Conservation (phyloP, 2,329 filamentous ascomycete species). For the Elsinoe arachidis region DNA sequence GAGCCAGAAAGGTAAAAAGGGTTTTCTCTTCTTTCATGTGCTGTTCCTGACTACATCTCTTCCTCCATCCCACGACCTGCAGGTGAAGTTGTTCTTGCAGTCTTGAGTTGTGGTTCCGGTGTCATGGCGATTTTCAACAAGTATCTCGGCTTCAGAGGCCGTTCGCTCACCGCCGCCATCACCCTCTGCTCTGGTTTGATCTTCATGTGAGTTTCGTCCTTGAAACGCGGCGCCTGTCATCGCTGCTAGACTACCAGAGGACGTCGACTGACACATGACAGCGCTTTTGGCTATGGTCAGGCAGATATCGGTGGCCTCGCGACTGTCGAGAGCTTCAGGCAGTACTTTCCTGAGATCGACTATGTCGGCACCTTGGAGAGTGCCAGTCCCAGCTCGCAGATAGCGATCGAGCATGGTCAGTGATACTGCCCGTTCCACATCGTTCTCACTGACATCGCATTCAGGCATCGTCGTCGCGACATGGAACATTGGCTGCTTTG, state of each 20-base stretch:
- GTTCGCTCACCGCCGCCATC: constrained; percentile 9
- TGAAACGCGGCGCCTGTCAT: background rate
- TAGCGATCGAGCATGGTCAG: constrained; percentile 34
- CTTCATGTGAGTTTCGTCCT: constrained; percentile 10
- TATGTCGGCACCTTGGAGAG: constrained; percentile 29
- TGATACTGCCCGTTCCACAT: constrained; percentile 13
- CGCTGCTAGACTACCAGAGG: background rate
- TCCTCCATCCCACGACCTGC: background rate
- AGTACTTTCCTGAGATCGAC: constrained; percentile 34
- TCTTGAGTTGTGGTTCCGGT: background rate
- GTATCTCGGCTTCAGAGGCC: constrained; percentile 12
- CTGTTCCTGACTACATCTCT: constrained; percentile 1
- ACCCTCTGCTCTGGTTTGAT: constrained; percentile 8
- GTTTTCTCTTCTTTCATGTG: background rate
- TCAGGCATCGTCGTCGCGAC: constrained; percentile 32
- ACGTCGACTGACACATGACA: constrained; percentile 17
- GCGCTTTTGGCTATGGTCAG: constrained; percentile 57
- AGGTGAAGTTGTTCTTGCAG: background rate
- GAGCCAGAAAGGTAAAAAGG: background rate
- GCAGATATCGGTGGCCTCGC: constrained; percentile 45
- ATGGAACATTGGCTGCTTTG: constrained; percentile 36
- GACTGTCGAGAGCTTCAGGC: constrained; percentile 55
- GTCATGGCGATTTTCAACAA: constrained; percentile 14
- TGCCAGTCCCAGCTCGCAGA: constrained; percentile 26
- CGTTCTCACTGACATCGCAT: background rate